A percentile compares a stretch with the other conserved stretches of the same genome.
Conservation (phyloP, 805 yeast species). For the Candida incommunis region DNA sequence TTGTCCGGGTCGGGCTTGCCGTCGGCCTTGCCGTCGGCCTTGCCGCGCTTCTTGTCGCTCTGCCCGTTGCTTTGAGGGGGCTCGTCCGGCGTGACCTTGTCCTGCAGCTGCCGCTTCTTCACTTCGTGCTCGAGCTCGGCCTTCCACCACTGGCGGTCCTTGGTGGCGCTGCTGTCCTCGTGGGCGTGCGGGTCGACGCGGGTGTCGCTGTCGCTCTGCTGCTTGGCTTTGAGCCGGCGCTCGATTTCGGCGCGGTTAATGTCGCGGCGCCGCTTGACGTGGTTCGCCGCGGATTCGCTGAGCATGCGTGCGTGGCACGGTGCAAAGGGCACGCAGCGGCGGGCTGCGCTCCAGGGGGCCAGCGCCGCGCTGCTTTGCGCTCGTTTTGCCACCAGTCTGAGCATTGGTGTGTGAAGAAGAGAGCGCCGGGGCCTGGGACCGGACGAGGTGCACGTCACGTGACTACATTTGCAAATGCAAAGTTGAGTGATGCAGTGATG, state of each 20-base stretch:
- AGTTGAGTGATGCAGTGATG: too few relatives aligned
- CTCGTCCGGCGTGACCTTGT: background rate
- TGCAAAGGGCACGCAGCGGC: too few relatives aligned
- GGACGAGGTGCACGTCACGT: too few relatives aligned
- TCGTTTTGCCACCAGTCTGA: too few relatives aligned
- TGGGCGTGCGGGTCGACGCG: background rate
- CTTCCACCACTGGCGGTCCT: background rate
- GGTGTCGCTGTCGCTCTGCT: background rate
- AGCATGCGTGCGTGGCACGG: too few relatives aligned
- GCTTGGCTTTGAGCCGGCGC: background rate
- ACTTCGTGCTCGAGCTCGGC: background rate
- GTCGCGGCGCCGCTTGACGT: background rate
- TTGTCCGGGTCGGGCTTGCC: background rate
- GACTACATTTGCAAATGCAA: too few relatives aligned
- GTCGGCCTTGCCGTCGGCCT: background rate
- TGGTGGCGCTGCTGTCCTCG: background rate
- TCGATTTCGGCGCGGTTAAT: background rate
- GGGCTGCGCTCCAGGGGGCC: too few relatives aligned
- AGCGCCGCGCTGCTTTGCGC: too few relatives aligned
- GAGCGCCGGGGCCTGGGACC: too few relatives aligned
- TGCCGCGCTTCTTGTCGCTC: background rate
- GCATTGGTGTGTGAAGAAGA: too few relatives aligned
- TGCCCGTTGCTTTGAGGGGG: background rate
- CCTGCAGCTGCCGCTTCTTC: constrained; percentile 1
- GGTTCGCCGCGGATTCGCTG: background rate